phyloP scores from a whole-genome alignment of 192 early-diverging fungal genomes.

The Backusella psychrophila region DNA sequence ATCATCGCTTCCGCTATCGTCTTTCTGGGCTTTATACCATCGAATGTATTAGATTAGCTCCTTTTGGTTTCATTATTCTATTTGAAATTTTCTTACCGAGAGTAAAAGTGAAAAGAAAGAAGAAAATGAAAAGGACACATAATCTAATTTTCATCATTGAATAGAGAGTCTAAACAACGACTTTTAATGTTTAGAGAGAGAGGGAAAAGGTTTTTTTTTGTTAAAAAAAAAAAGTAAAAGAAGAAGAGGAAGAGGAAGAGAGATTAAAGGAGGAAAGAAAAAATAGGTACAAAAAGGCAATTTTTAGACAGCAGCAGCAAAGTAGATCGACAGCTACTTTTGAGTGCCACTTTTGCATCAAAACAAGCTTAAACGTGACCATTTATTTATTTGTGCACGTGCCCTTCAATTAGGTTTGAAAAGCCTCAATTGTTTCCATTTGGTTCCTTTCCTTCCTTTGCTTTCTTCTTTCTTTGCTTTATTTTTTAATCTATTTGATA shows the following conservation, averaged over 20 bases:
- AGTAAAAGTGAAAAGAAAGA: background rate
- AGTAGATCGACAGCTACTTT: background rate
- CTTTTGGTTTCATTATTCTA: background rate
- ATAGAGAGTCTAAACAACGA: background rate
- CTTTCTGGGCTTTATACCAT: background rate
- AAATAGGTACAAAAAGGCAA: background rate
- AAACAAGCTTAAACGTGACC: background rate
- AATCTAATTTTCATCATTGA: background rate
- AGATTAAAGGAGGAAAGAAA: background rate
- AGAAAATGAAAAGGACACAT: background rate
- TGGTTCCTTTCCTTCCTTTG: background rate
- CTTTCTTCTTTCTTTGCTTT: background rate
- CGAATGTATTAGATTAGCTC: background rate
- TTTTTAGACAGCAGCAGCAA: slow-evolving; percentile 1
- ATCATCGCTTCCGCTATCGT: background rate
- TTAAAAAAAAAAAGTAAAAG: background rate
- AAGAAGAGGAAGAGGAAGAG: background rate
- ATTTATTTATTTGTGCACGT: background rate
- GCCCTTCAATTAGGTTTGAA: background rate
- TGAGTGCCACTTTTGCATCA: background rate
- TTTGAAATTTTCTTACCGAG: background rate
- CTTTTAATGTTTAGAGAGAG: background rate
- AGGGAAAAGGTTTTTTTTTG: background rate
- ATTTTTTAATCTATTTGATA: background rate
- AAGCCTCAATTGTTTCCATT: background rate